Evolutionary conservation across 176 grass and related monocot species (phyloP).

Genomic region (Sorghum bicolor): DNA sequence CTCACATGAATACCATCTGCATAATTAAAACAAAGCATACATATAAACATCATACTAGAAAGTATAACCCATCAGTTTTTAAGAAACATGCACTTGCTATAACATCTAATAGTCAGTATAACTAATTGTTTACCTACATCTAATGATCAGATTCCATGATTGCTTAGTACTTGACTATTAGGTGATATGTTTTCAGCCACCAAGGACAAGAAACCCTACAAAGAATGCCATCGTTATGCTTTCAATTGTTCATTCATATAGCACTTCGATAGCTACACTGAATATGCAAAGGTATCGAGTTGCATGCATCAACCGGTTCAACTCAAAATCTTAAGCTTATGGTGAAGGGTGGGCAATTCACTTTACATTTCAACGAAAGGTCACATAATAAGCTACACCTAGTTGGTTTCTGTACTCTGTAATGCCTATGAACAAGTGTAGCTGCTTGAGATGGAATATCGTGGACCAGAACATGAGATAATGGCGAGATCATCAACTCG

Average conservation of each 20-base stretch:
- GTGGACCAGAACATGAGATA: not conserved
- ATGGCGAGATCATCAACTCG: not conserved
- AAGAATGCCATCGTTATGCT: not conserved
- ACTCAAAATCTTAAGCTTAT: not conserved
- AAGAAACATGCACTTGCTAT: constrained; percentile 16
- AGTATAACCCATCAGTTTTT: constrained; percentile 12
- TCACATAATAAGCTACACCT: not conserved
- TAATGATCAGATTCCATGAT: not conserved
- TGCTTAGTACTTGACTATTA: not conserved
- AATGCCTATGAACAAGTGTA: not conserved
- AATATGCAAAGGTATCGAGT: not conserved
- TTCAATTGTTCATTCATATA: not conserved
- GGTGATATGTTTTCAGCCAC: not conserved
- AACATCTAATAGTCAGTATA: not conserved
- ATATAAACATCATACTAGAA: constrained; percentile 21
- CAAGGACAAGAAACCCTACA: not conserved
- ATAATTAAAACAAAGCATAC: constrained; percentile 17
- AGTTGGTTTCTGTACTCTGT: not conserved
- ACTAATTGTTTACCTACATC: constrained; percentile 2
- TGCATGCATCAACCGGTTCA: not conserved
- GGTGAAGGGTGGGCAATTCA: not conserved
- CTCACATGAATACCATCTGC: constrained; percentile 91
- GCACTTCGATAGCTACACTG: not conserved
- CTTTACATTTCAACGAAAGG: not conserved
- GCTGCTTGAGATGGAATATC: not conserved